Evolutionary conservation across 176 grass and related monocot genomes (phyloP).

Genomic region (Carex pumila): DNA sequence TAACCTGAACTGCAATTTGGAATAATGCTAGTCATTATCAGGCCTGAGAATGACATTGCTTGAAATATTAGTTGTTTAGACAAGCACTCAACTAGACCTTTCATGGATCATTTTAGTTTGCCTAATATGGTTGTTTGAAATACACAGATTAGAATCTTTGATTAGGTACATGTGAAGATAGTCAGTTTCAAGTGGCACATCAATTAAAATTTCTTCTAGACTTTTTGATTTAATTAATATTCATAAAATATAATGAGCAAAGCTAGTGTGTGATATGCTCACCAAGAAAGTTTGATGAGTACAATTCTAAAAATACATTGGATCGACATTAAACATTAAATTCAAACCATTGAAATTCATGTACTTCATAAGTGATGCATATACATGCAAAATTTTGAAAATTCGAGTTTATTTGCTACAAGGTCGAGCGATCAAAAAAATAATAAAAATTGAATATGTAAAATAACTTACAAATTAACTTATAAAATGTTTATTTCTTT

Average conservation of each 20-base stretch:
- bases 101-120: constrained; percentile 3
- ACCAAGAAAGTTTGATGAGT: no score
- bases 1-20: neutral
- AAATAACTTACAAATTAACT: no score
- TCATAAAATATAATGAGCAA: neutral
- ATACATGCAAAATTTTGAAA: no score
- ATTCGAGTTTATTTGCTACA: no score
- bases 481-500: no score
- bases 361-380: no score
- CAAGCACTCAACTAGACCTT: constrained; percentile 7
- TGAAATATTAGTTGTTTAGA: constrained; percentile 4
- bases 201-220: neutral
- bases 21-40: constrained; percentile 7
- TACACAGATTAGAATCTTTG: constrained; percentile 6
- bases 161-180: neutral
- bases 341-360: no score
- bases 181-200: neutral
- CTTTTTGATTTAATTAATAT: neutral
- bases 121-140: constrained; percentile 14
- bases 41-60: neutral
- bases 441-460: no score
- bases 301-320: no score
- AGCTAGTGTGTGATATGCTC: no score
- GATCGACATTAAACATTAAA: no score
- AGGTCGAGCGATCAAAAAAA: no score